phyloP scores from a whole-genome alignment of 2,329 filamentous ascomycete genomes.

The Diaporthe aspalathi region DNA sequence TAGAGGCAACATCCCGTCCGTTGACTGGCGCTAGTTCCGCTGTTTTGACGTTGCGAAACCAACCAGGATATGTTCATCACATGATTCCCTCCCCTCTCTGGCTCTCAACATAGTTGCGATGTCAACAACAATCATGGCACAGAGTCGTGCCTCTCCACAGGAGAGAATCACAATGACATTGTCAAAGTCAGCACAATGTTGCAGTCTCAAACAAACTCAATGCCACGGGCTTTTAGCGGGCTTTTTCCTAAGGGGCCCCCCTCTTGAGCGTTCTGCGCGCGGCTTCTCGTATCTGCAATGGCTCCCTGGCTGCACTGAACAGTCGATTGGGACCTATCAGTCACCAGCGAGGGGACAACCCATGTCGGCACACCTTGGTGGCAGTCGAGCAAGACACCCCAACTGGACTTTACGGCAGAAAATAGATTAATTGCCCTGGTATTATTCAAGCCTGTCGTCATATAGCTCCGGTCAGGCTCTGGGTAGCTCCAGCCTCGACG shows the following conservation, averaged over 20 bases:
- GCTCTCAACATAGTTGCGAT: neutral
- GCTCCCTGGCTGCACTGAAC: conserved; percentile 10
- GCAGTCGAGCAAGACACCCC: conserved; percentile 19
- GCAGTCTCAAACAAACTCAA: conserved; percentile 1
- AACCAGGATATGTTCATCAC: neutral
- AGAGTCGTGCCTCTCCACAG: neutral
- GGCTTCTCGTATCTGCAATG: conserved; percentile 30
- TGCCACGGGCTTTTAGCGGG: conserved; percentile 18
- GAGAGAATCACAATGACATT: neutral
- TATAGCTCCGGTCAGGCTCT: conserved; percentile 15
- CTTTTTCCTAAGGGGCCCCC: neutral
- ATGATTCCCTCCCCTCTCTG: neutral
- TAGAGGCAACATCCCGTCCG: neutral
- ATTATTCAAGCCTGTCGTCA: conserved; percentile 27
- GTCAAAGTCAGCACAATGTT: neutral
- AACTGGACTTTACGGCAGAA: conserved; percentile 16
- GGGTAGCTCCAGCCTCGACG: conserved; percentile 36
- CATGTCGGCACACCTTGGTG: conserved; percentile 22
- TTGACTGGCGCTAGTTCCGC: conserved; percentile 15
- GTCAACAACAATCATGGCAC: neutral
- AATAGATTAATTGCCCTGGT: conserved; percentile 14
- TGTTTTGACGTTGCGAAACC: conserved; percentile 12
- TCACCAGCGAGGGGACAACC: conserved; percentile 4
- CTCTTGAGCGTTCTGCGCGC: neutral
- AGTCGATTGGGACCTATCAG: neutral